Conservation (phyloP, 306 rosid species). For the Alnus glutinosa region DNA sequence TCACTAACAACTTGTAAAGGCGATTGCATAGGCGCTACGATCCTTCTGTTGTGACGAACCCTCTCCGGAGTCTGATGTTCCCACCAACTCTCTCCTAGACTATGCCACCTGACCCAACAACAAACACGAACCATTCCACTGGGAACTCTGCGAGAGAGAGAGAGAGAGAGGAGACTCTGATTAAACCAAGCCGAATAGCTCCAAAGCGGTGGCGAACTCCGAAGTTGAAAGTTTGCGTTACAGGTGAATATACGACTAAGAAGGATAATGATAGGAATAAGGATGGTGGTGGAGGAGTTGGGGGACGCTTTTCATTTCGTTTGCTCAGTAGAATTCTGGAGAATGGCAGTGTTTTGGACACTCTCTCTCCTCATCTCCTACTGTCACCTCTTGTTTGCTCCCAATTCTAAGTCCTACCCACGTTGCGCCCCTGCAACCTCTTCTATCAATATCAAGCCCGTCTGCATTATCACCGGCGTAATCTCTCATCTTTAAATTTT, state of each 20-base stretch:
- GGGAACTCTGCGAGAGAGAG: too few species aligned
- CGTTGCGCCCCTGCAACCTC: conserved; percentile 38
- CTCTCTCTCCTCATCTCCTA: conserved; percentile 43
- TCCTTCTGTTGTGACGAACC: too few species aligned
- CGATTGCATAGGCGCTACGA: too few species aligned
- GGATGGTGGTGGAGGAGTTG: conserved; percentile 35
- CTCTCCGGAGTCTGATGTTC: too few species aligned
- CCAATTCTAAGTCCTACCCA: conserved; percentile 27
- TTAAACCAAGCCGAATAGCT: too few species aligned
- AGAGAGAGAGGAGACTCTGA: too few species aligned
- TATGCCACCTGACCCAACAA: too few species aligned
- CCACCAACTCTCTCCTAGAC: too few species aligned
- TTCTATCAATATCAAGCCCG: conserved; percentile 37
- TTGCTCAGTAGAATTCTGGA: conserved; percentile 56
- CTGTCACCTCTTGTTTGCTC: conserved; percentile 38
- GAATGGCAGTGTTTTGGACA: conserved; percentile 73
- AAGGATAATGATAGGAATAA: conserved; percentile 19
- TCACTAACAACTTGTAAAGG: too few species aligned
- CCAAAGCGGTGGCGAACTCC: too few species aligned
- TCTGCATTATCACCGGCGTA: conserved; percentile 89
- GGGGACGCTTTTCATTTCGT: conserved; percentile 40
- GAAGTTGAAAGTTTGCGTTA: too few species aligned
- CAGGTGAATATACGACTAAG: neutral
- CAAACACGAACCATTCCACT: too few species aligned
- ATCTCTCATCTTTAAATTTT: conserved; percentile 11